phyloP scores from a whole-genome alignment of 192 early-diverging fungal genomes.

The Chytriomyces sp. region DNA sequence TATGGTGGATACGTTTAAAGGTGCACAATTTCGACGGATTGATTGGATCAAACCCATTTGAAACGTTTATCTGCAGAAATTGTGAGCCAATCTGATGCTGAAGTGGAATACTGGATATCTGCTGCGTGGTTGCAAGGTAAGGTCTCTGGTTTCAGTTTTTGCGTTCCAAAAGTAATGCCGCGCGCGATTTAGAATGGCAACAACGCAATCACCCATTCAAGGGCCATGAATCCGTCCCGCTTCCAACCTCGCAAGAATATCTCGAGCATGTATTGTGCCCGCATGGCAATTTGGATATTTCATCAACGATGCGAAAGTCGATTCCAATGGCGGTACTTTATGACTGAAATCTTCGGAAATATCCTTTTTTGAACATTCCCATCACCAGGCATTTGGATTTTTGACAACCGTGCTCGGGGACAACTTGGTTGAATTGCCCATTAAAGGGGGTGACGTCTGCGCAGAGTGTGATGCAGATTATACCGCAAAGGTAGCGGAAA shows the following conservation, averaged over 20 bases:
- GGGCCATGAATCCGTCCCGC: not conserved
- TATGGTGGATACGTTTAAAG: constrained; percentile 4
- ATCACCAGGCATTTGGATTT: constrained; percentile 12
- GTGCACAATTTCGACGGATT: not conserved
- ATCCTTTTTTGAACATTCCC: not conserved
- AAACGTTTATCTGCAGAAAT: constrained; percentile 5
- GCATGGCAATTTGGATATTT: constrained; percentile 10
- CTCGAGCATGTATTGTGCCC: constrained; percentile 13
- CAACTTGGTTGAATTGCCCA: not conserved
- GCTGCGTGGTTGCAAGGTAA: not conserved
- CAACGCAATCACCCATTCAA: not conserved
- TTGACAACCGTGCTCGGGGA: constrained; percentile 4
- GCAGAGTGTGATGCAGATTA: not conserved
- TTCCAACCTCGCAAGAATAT: constrained; percentile 11
- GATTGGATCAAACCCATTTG: not conserved
- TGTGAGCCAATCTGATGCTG: not conserved
- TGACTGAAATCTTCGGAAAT: not conserved
- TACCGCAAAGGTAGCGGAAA: not conserved
- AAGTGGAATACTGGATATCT: constrained; percentile 13
- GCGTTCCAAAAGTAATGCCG: not conserved
- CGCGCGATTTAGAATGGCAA: not conserved
- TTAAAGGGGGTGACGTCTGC: not conserved
- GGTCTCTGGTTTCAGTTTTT: not conserved
- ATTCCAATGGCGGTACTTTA: not conserved
- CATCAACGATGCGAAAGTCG: not conserved